Conservation (phyloP, 352 stramenopile species). For the Salisapilia sapeloensis region DNA sequence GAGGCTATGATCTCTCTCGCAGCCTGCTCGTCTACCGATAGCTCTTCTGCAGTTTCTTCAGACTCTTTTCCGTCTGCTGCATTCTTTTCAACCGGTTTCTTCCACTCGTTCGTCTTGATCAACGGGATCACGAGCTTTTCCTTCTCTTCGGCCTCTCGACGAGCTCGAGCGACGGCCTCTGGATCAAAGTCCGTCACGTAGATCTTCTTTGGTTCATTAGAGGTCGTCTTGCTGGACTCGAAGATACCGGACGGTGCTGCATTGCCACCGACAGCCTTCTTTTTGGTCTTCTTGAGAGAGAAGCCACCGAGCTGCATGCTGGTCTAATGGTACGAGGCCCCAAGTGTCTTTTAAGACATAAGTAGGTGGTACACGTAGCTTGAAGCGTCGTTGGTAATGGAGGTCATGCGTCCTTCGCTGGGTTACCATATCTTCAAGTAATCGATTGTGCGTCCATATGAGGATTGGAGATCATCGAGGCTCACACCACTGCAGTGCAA, state of each 20-base stretch:
- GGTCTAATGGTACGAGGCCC: too few relatives aligned
- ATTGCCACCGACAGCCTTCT: conserved; percentile 4
- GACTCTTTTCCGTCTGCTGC: neutral
- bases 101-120: conserved; percentile 43
- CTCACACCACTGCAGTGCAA: too few relatives aligned
- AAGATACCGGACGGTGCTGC: conserved; percentile 8
- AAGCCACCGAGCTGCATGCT: conserved; percentile 47
- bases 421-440: too few relatives aligned
- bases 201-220: conserved; percentile 16
- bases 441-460: too few relatives aligned
- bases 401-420: too few relatives aligned
- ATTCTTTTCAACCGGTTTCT: neutral
- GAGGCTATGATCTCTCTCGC: conserved; percentile 21
- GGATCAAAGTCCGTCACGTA: conserved; percentile 68
- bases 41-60: neutral
- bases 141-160: conserved; percentile 8
- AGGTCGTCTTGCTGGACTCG: conserved; percentile 2
- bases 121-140: conserved; percentile 49
- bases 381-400: too few relatives aligned
- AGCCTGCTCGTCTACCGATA: conserved; percentile 19
- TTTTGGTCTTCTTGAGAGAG: conserved; percentile 57
- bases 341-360: too few relatives aligned
- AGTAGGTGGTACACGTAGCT: too few relatives aligned
- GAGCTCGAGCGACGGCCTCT: conserved; percentile 8
- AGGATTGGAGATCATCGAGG: too few relatives aligned